phyloP scores from a whole-genome alignment of 2,329 filamentous ascomycete genomes.

The Curvularia hawaiiensis region DNA sequence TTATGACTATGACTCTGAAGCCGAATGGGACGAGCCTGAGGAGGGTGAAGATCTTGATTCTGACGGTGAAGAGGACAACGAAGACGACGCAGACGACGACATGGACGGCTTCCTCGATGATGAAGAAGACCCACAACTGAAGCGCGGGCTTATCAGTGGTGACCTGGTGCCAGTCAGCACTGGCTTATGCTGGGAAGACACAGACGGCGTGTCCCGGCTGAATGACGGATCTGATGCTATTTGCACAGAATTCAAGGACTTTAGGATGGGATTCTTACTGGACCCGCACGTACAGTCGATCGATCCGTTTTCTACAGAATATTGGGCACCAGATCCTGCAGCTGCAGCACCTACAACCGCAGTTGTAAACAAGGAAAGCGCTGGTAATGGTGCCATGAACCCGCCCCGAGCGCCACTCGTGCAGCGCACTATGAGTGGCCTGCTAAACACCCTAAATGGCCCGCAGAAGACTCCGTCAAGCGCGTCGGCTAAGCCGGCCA shows the following conservation, averaged over 20 bases:
- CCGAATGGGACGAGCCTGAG: constrained; percentile 80
- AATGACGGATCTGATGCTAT: constrained; percentile 53
- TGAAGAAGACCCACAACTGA: constrained; percentile 67
- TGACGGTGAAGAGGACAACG: constrained; percentile 70
- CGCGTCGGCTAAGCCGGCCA: constrained; percentile 40
- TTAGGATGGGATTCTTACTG: constrained; percentile 74
- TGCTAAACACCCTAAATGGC: constrained; percentile 39
- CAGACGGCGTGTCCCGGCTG: constrained; percentile 47
- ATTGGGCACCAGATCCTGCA: constrained; percentile 65
- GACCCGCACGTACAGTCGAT: constrained; percentile 64
- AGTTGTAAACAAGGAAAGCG: constrained; percentile 21
- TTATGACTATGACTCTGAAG: constrained; percentile 87
- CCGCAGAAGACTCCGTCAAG: constrained; percentile 21
- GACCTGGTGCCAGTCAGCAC: constrained; percentile 78
- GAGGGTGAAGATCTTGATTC: constrained; percentile 69
- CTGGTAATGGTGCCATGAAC: constrained; percentile 41
- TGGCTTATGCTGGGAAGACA: constrained; percentile 83
- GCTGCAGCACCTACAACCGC: constrained; percentile 13
- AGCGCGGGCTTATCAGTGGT: constrained; percentile 64
- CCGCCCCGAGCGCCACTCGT: constrained; percentile 51
- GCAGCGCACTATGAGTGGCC: constrained; percentile 44
- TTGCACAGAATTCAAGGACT: constrained; percentile 60
- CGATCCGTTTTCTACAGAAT: constrained; percentile 81
- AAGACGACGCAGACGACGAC: constrained; percentile 78
- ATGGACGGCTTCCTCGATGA: constrained; percentile 91